phyloP scores from a whole-genome alignment of 2,329 filamentous ascomycete species.

The Aschersonia sp. region DNA sequence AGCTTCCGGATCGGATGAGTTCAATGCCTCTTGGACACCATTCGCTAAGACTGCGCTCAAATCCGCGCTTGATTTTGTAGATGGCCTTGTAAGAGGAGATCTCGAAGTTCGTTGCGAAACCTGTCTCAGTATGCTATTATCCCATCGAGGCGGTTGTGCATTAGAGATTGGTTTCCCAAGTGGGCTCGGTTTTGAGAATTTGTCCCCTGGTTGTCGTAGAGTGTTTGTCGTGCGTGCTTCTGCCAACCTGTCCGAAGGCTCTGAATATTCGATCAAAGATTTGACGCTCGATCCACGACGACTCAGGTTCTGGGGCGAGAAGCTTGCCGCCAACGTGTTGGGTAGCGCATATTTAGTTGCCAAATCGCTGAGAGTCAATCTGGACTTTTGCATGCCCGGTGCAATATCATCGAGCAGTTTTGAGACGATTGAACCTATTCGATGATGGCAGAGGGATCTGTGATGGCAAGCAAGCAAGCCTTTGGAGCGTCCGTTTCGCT shows the following conservation, averaged over 20 bases:
- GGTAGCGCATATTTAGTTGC: background rate
- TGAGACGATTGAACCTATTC: background rate
- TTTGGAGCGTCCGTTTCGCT: too few species aligned
- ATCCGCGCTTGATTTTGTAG: background rate
- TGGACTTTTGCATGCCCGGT: conserved; percentile 16
- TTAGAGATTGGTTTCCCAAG: too few species aligned
- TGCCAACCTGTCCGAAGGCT: too few species aligned
- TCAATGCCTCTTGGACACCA: conserved; percentile 1
- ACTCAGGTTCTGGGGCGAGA: background rate
- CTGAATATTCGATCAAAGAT: too few species aligned
- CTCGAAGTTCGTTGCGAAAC: too few species aligned
- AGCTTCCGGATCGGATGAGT: conserved; percentile 5
- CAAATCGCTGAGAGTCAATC: conserved; percentile 8
- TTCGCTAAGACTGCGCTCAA: background rate
- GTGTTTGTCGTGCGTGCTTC: too few species aligned
- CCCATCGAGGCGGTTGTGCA: too few species aligned
- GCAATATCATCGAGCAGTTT: conserved; percentile 7
- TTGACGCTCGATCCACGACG: background rate
- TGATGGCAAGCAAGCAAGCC: too few species aligned
- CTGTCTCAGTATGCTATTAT: too few species aligned
- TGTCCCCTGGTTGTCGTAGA: too few species aligned
- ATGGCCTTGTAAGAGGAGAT: too few species aligned
- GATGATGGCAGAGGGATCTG: background rate
- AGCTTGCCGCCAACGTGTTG: background rate
- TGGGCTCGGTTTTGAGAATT: too few species aligned